These are phyloP conservation scores for Colletotrichum euphorbiae DNA, from an alignment of 2,329 filamentous ascomycete species.

Conservation along the genomic window DNA sequence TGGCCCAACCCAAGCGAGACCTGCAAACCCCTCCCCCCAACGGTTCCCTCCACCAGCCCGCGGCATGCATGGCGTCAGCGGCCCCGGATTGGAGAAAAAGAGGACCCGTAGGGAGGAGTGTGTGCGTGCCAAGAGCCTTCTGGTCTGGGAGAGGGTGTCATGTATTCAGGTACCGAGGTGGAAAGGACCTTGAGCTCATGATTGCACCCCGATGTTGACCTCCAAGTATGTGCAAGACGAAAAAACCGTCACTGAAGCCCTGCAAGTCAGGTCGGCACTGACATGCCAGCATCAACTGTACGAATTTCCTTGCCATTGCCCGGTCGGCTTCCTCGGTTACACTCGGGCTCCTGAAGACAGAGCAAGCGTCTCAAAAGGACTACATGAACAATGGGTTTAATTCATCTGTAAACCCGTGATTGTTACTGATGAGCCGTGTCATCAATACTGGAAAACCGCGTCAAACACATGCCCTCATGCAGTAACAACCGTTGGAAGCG, in stretches of 20 bases:
- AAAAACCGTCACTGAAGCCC: no score
- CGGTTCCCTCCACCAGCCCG: neutral
- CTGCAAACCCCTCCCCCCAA: neutral
- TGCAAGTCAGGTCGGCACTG: no score
- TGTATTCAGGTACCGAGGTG: no score
- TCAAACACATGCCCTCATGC: neutral
- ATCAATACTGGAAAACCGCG: neutral
- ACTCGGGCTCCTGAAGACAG: no score
- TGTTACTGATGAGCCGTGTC: constrained; percentile 5
- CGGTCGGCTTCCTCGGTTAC: no score
- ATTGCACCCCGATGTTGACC: no score
- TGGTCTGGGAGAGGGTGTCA: neutral
- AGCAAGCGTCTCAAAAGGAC: no score
- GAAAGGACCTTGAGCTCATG: no score
- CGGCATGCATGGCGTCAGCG: constrained; percentile 26
- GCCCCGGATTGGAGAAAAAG: constrained; percentile 33
- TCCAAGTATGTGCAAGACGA: no score
- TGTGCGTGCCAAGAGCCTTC: neutral
- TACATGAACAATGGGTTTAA: neutral
- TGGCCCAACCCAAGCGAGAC: constrained; percentile 2
- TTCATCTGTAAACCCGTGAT: constrained; percentile 4
- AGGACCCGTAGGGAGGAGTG: neutral
- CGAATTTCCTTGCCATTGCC: no score
- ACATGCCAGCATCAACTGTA: neutral
- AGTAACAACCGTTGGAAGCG: constrained; percentile 13